Evolutionary conservation across 768 basidiomycete species (phyloP).

Genomic region (Leucocoprinus birnbaumii): DNA sequence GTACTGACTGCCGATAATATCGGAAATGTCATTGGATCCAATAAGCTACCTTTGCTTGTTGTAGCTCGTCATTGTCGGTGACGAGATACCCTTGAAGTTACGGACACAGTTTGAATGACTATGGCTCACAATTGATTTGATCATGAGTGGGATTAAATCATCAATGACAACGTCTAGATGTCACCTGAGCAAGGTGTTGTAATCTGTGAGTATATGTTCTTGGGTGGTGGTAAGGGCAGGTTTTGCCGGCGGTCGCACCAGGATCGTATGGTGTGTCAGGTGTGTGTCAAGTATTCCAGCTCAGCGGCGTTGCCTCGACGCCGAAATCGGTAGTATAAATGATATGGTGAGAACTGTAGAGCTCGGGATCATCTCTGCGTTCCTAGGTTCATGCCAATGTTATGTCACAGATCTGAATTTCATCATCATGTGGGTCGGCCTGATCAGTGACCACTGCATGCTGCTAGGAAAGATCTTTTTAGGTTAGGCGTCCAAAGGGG

Average conservation of each 20-base stretch:
- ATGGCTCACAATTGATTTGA: too few relatives aligned
- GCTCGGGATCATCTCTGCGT: neutral
- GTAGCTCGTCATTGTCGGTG: too few relatives aligned
- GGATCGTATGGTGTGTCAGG: too few relatives aligned
- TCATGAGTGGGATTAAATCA: too few relatives aligned
- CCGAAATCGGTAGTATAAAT: neutral
- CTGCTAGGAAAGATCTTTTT: neutral
- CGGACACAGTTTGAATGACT: too few relatives aligned
- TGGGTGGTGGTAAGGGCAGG: neutral
- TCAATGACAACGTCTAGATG: too few relatives aligned
- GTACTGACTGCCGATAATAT: neutral
- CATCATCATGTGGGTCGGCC: slow-evolving; percentile 1
- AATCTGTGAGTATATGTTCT: too few relatives aligned
- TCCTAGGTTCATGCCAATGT: neutral
- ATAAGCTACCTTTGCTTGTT: too few relatives aligned
- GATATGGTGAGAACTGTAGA: slow-evolving; percentile 3
- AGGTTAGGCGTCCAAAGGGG: slow-evolving; percentile 1
- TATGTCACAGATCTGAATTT: slow-evolving; percentile 7
- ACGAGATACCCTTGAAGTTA: too few relatives aligned
- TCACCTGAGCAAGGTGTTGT: too few relatives aligned
- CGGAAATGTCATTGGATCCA: neutral
- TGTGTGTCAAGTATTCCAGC: neutral
- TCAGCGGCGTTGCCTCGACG: slow-evolving; percentile 1
- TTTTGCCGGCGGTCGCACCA: slow-evolving; percentile 1
- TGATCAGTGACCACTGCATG: neutral